These are phyloP conservation scores for Aspergillus japonicus DNA, from an alignment of 2,329 filamentous ascomycete genomes.

Conservation along the genomic window DNA sequence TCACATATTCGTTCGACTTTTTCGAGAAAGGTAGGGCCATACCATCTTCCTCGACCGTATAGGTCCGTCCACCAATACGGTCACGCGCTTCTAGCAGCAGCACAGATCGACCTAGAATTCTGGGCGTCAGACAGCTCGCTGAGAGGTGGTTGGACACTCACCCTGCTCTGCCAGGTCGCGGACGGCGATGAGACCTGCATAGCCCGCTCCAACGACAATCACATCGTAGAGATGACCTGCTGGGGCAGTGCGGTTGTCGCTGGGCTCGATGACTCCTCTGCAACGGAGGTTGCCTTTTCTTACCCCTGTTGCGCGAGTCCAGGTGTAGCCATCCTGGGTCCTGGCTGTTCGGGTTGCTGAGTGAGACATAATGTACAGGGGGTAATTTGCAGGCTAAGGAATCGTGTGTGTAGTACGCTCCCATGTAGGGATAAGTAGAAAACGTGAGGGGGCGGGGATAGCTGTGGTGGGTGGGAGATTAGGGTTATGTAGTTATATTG, in stretches of 20 bases:
- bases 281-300: not conserved
- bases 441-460: not conserved
- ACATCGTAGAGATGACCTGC: slow-evolving; percentile 17
- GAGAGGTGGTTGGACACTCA: not conserved
- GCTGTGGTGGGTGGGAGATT: not conserved
- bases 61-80: slow-evolving; percentile 46
- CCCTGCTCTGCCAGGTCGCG: slow-evolving; percentile 26
- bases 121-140: not conserved
- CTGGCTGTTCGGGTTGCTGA: not conserved
- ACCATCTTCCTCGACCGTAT: slow-evolving; percentile 8
- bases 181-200: slow-evolving; percentile 31
- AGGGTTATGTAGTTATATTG: too few species aligned
- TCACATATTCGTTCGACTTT: not conserved
- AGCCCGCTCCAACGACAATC: slow-evolving; percentile 34
- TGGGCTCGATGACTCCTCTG: slow-evolving; percentile 6
- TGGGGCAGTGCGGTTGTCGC: not conserved
- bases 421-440: too few species aligned
- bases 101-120: slow-evolving; percentile 3
- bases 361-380: not conserved
- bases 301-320: not conserved
- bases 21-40: not conserved
- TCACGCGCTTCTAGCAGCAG: slow-evolving; percentile 50
- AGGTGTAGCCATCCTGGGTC: slow-evolving; percentile 4
- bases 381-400: not conserved
- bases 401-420: too few species aligned